Evolutionary conservation across 495 filamentous ascomycete genomes (phyloP), one percentile per base, ranked within the genome.

Genomic region (Annulohypoxylon nitens): DNA sequence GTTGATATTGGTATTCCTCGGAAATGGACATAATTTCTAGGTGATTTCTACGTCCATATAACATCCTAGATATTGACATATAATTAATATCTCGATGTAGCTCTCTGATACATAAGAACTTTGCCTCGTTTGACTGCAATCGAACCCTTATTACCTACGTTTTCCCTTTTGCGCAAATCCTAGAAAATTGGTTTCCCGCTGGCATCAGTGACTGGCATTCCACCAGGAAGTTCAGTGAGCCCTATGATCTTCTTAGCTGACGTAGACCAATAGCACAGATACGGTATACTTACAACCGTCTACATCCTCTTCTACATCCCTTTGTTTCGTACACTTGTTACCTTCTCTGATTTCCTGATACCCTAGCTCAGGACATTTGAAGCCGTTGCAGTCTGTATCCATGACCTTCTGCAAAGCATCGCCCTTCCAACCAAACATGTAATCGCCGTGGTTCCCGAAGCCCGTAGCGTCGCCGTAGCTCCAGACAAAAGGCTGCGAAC

Each of bases 401-500:
- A 78, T 74, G 8, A 71, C 74, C 34, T 59, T 72, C 41, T 78
- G 74, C 53, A 78, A 55, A 14, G 76, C 74, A 26, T 78, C 66
- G 1, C 74, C 78, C 48, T 75, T 77, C 78, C 77, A 76, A 3
- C 76, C 74, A 43, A 78, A 78, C 25, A 78, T 68, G 39, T 76
- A 78, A 30, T 76, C 74, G 1, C 76, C 74, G 11, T 78, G 74
- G 8, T 72, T 75, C 0, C 75, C 75, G 20, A 67, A 61, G 18
- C 71, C 75, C 0, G 75, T 75, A 1, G 73, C 76, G 61, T 85
- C 78, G 33, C 81, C 82, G 43, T 82, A 81, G 59, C 75, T 78
- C 77, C 83, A 82, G 11, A 84, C 80, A 64, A 85, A 85, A 12
- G 82, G 84, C 66, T 85, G 81, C 50, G 67, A 78, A 43, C 80